Percentiles rank a stretch among this genome's conserved stretches.
These are phyloP conservation scores for Sinapis alba DNA, from an alignment of 441 rosid species.

Conservation along the genomic window DNA sequence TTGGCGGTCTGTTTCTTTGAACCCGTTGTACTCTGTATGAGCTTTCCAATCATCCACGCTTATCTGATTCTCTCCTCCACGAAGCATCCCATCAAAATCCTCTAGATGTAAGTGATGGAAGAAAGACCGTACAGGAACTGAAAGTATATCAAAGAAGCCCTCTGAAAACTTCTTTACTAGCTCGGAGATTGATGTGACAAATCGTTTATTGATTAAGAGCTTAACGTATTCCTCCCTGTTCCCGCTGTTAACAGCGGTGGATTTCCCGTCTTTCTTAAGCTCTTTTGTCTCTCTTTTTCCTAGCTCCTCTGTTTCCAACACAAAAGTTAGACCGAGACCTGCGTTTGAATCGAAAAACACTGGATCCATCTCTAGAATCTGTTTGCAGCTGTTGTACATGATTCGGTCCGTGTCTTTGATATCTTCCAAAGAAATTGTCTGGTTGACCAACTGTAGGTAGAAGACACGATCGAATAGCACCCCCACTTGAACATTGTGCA, in stretches of 20 bases:
- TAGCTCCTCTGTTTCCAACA: constrained; percentile 77
- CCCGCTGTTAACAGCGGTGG: constrained; percentile 66
- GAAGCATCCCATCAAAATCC: constrained; percentile 88
- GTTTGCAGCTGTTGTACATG: constrained; percentile 78
- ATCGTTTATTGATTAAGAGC: constrained; percentile 59
- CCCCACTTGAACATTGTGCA: constrained; percentile 94
- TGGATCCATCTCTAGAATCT: constrained; percentile 86
- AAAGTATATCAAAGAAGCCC: constrained; percentile 74
- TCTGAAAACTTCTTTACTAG: constrained; percentile 61
- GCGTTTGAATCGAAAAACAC: constrained; percentile 68
- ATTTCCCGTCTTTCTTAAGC: constrained; percentile 58
- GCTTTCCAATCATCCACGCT: constrained; percentile 82
- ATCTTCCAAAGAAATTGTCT: constrained; percentile 67
- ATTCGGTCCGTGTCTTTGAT: constrained; percentile 76
- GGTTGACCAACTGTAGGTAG: constrained; percentile 74
- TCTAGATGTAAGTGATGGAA: constrained; percentile 72
- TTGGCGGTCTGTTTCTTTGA: constrained; percentile 67
- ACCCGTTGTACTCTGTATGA: constrained; percentile 83
- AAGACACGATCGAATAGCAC: constrained; percentile 86
- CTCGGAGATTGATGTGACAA: constrained; percentile 62
- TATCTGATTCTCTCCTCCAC: constrained; percentile 67
- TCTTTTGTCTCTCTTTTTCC: constrained; percentile 68
- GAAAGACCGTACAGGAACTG: constrained; percentile 29
- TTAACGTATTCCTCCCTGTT: constrained; percentile 73
- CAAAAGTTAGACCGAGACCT: constrained; percentile 75